Base-by-base conservation (phyloP, 306 rosid species). In the Quercus suber region DNA sequence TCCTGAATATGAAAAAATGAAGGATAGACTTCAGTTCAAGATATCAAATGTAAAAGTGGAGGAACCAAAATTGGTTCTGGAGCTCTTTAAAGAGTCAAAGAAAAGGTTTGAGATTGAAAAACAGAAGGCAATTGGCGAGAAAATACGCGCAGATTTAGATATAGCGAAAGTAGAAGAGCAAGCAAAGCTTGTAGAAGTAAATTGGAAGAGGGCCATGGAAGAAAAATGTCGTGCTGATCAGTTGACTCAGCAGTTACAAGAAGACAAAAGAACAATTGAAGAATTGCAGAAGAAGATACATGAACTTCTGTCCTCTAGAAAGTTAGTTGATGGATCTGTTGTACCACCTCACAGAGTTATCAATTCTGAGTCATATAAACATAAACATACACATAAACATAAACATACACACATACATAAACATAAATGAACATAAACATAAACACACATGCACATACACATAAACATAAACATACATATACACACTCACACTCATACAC, bases 201-300 rank as follows among this genome's bases (percentile, higher is more conserved):
- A 92, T 79, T 78, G 82, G 87, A 94, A 78, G 86, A 91, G 64
- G 75, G 87, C 84, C 55, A 18, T 73, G 77, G 90, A 84, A 78
- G 97, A 87, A 84, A 88, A 90, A 85, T 51, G 65, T 41, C 85
- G 74, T 63, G 86, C 86, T 45, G 91, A 88, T 85, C 77, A 85
- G 83, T 79, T 89, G 77, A 86, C 88, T 82, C 75, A 25, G 78
- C 87, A 89, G 86, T 77, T 91, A 77, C 90, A 81, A 49, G 89
- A 87, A 65, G 74, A 78, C 73, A 86, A 87, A 82, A 79, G 60
- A 76, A 85, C 73, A 71, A 81, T 84, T 71, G 84, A 79, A 80
- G 89, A 85, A 79, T 82, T 94, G 82, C 84, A 82, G 69, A 76
- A 67, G 82, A 84, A 86, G 87, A 78, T 85, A 11, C 37, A 33